Conservation (phyloP, 2,329 filamentous ascomycete genomes). For the Cryphonectria nitschkei region DNA sequence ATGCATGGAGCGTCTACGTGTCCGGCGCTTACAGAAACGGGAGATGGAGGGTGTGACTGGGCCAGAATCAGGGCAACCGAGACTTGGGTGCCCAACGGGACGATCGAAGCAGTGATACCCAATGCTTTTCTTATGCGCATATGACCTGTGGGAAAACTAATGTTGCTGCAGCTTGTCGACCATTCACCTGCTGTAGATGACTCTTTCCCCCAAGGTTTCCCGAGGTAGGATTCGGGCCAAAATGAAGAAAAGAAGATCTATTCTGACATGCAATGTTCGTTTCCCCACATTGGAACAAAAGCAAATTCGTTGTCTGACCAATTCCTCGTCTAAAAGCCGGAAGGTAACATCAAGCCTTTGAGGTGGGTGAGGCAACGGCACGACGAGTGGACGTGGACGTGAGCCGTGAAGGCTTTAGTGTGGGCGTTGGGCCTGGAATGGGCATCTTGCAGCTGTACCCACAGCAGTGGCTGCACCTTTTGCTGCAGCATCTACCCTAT, state of each 20-base stretch:
- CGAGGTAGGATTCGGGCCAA: background rate
- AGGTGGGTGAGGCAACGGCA: background rate
- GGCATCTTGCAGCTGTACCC: background rate
- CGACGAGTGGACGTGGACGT: background rate
- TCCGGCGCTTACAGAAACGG: constrained; percentile 16
- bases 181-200: background rate
- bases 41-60: constrained; percentile 14
- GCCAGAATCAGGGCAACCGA: background rate
- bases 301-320: background rate
- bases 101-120: constrained; percentile 21
- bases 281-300: background rate
- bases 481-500: background rate
- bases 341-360: constrained; percentile 1
- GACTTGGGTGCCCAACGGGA: constrained; percentile 19
- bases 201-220: background rate
- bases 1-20: background rate
- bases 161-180: background rate
- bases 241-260: background rate
- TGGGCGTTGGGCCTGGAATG: background rate
- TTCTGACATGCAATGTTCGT: background rate
- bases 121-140: constrained; percentile 6
- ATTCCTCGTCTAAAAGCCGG: background rate
- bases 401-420: background rate
- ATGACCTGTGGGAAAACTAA: background rate
- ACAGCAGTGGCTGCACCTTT: background rate